Evolutionary conservation across 2,329 filamentous ascomycete species (phyloP).

Genomic region (Berkeleyomyces basicola): DNA sequence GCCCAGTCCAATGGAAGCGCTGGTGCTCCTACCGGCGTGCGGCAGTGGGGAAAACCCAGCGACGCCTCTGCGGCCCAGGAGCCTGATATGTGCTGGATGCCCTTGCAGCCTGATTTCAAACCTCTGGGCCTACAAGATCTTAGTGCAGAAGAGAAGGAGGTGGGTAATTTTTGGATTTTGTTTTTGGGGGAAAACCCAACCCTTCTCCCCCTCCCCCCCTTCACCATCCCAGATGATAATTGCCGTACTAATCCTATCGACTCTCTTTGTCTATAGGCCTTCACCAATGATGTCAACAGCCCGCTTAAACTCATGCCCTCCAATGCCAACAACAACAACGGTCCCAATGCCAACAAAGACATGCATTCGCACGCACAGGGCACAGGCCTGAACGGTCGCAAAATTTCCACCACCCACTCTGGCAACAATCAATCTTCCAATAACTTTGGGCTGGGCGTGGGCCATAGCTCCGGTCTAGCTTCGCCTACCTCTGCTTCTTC

Average conservation of each 20-base stretch:
- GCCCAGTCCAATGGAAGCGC: background rate
- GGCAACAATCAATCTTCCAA: slow-evolving; percentile 28
- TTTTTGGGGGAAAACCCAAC: background rate
- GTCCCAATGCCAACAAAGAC: slow-evolving; percentile 6
- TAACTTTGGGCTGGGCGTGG: slow-evolving; percentile 39
- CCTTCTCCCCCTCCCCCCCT: background rate
- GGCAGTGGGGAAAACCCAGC: slow-evolving; percentile 61
- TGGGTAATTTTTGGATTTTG: slow-evolving; percentile 18
- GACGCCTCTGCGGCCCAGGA: slow-evolving; percentile 62
- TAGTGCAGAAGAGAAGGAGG: slow-evolving; percentile 43
- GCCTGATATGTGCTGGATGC: slow-evolving; percentile 86
- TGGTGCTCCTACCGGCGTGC: slow-evolving; percentile 19
- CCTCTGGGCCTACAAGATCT: slow-evolving; percentile 61
- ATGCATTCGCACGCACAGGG: slow-evolving; percentile 21
- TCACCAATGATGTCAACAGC: slow-evolving; percentile 66
- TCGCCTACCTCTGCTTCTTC: slow-evolving; percentile 42
- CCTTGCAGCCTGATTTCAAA: slow-evolving; percentile 42
- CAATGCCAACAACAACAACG: slow-evolving; percentile 37
- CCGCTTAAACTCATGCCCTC: slow-evolving; percentile 74
- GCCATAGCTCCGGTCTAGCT: background rate
- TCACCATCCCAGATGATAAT: no score
- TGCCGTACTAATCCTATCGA: background rate
- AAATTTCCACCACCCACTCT: slow-evolving; percentile 64
- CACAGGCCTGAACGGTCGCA: slow-evolving; percentile 50
- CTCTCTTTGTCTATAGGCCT: slow-evolving; percentile 37